Conservation (phyloP, 176 grass and related monocot genomes). For the Pharus latifolius region DNA sequence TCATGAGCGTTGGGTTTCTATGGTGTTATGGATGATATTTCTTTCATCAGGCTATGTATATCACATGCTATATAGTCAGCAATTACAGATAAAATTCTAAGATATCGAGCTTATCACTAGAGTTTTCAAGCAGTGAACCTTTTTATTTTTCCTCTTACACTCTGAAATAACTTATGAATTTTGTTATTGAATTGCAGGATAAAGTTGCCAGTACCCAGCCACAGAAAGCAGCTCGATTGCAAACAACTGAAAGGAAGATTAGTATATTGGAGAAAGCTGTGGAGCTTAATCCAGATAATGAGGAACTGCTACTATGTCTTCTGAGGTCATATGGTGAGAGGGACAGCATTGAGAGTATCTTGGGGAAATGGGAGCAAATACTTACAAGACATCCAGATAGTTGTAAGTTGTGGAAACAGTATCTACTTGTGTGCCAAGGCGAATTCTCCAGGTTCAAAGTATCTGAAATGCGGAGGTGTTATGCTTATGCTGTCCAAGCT, state of each 20-base stretch:
- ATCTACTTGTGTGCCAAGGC: constrained; percentile 79
- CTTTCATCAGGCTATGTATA: neutral
- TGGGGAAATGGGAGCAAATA: constrained; percentile 76
- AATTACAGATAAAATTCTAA: neutral
- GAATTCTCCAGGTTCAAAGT: constrained; percentile 95
- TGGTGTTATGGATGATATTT: neutral
- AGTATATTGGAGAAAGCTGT: constrained; percentile 89
- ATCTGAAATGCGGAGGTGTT: constrained; percentile 58
- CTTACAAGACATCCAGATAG: constrained; percentile 64
- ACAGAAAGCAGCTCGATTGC: constrained; percentile 68
- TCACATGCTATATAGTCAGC: neutral
- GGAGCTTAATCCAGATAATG: constrained; percentile 79
- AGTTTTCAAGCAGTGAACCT: neutral
- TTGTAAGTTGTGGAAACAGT: constrained; percentile 90
- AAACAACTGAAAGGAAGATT: constrained; percentile 93
- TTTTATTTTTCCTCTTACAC: neutral
- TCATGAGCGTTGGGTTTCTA: neutral
- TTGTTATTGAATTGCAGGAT: constrained; percentile 39
- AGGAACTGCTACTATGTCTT: constrained; percentile 76
- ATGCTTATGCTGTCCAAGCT: constrained; percentile 73
- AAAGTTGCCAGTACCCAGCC: constrained; percentile 73
- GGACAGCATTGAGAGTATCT: constrained; percentile 47
- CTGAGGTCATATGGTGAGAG: constrained; percentile 73
- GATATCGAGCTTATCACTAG: neutral
- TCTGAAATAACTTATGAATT: constrained; percentile 7